These are phyloP conservation scores for Gnomoniopsis sp. DNA, from an alignment of 2,329 filamentous ascomycete species.

Conservation along the genomic window DNA sequence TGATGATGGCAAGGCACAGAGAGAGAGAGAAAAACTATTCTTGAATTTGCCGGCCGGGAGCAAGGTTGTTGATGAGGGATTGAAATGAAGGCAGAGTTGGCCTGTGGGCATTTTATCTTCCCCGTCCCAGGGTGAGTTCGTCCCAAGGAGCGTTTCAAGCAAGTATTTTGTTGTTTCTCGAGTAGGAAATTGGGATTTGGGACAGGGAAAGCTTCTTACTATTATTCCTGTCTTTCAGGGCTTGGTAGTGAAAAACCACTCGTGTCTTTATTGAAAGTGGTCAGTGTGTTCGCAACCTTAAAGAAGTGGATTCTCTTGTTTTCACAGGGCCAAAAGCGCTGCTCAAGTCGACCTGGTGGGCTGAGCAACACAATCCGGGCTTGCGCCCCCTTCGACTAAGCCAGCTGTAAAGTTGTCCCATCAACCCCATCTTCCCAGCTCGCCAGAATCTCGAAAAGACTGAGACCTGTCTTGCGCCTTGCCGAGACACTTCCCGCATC, in stretches of 20 bases:
- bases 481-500: background rate
- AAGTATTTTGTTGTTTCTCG: too few species aligned
- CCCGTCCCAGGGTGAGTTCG: too few species aligned
- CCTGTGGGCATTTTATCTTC: too few species aligned
- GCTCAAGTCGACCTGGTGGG: background rate
- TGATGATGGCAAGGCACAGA: background rate
- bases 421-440: background rate
- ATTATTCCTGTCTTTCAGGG: too few species aligned
- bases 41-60: conserved; percentile 7
- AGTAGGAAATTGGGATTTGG: too few species aligned
- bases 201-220: too few species aligned
- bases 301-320: background rate
- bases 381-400: background rate
- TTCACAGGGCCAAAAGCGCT: background rate
- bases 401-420: background rate
- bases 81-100: too few species aligned
- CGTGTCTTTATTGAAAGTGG: too few species aligned
- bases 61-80: too few species aligned
- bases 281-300: too few species aligned
- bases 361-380: background rate
- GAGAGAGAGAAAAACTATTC: conserved; percentile 5
- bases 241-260: too few species aligned
- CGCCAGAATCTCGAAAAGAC: conserved; percentile 8
- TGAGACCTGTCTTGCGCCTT: conserved; percentile 12
- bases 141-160: too few species aligned